Base-by-base conservation (phyloP, 2,329 filamentous ascomycete genomes). In the Stagonosporopsis cucurbitacearum region DNA sequence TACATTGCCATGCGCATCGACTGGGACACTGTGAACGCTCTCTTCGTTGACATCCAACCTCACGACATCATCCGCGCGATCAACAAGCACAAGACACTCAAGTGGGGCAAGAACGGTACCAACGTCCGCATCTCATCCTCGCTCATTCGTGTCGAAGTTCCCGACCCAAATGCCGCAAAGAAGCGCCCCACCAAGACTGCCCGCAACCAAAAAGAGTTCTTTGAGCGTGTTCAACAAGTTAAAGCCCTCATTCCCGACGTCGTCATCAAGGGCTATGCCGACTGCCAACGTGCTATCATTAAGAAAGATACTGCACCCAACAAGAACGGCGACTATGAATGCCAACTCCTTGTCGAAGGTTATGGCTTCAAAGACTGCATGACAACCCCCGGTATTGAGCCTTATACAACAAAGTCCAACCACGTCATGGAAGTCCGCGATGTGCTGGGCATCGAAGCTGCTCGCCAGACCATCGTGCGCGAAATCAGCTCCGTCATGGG, bases 391-490 rank as follows among this genome's bases (percentile, higher is more conserved):
- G 95, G 95, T 60, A 90, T 99, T 5, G 82, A 96, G 52, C 92
- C 93, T 52, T 88, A 86, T 19, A 81, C 84, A 64, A 89, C 88
- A 2, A 84, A 83, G 8, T 88, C 89, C 59, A 99, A 99, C 80
- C 92, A 88, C 69, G 88, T 99, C 64, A 91, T 97, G 85, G 95
- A 99, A 78, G 89, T 88, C 67, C 84, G 86, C 32, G 87, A 95
- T 22, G 88, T 98, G 0, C 86, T 99, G 3, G 95, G 95, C 45
- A 97, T 99, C 67, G 95, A 99, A 80, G 95, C 95, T 0, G 95
- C 95, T 3, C 87, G 94, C 57, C 85, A 84, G 3, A 96, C 93
- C 6, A 98, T 99, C 70, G 90, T 95, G 45, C 81, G 85, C 41
- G 95, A 99, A 79, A 98, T 99, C 68, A 84, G 83, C 49, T 83